Conservation (phyloP, 2,329 filamentous ascomycete genomes). For the Paecilomyces sp. region DNA sequence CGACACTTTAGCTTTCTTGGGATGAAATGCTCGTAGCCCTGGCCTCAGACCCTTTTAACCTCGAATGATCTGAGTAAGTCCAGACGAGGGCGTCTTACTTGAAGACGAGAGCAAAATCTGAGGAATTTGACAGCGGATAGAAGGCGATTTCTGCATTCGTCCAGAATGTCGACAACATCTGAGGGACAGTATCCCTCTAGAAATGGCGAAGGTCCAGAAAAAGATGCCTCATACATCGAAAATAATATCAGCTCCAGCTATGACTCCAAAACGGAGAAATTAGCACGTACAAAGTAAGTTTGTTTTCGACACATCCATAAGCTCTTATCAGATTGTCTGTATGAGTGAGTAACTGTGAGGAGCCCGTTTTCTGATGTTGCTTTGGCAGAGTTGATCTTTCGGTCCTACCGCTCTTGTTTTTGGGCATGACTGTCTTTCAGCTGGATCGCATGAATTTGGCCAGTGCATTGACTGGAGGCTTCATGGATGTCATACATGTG, state of each 20-base stretch:
- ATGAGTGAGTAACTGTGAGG: no score
- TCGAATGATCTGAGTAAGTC: no score
- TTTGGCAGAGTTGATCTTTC: constrained; percentile 37
- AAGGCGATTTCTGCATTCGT: not conserved
- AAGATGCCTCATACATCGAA: not conserved
- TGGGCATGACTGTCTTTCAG: constrained; percentile 47
- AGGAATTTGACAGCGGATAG: no score
- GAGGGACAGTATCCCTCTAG: not conserved
- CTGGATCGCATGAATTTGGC: constrained; percentile 49
- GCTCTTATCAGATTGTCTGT: no score
- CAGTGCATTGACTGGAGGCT: constrained; percentile 44
- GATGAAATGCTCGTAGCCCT: not conserved
- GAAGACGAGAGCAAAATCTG: no score
- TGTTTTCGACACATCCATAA: no score
- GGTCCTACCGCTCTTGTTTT: constrained; percentile 43
- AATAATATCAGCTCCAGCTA: not conserved
- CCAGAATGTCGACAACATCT: not conserved
- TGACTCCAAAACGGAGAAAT: not conserved
- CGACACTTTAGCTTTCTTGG: not conserved
- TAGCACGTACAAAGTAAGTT: not conserved
- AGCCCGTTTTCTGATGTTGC: not conserved
- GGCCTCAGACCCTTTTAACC: no score
- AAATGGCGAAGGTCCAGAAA: not conserved
- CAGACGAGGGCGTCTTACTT: no score
- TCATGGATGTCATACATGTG: constrained; percentile 37